Evolutionary conservation across 176 grass and related monocot species (phyloP), one percentile per base, ranked within the genome.

Genomic region (Oryza punctata): DNA sequence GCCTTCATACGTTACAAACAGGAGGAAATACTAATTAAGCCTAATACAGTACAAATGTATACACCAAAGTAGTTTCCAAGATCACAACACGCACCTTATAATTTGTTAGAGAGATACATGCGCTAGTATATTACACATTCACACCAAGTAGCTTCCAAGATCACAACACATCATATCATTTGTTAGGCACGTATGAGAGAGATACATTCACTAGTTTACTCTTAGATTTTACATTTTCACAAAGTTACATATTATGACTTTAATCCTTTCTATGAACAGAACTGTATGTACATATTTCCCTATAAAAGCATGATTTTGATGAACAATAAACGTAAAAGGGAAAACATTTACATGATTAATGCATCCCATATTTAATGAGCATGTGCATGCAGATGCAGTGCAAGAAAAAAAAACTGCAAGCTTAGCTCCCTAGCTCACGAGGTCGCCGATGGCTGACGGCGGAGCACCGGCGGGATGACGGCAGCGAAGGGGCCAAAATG

Each of bases 371-470:
- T 61, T 61, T 57, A 57, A 57, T 61, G 24, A 61, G 57, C 5
- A 24, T 24, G 57, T 24, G 57, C 21, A 61, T 24, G 57, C 57
- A 61, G 57, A 61, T 24, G 57, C 57, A 61, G 57, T 23, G 57
- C 21, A 35, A 35, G 37, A 38, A 37, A 38, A 57, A 57, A n/a
- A 57, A 2, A 24, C 18, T 44, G 18, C 49, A 70, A 21, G 14
- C 47, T 60, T 12, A 68, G 65, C 64, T 35, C 18, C 76, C 16
- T 69, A 49, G 15, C 12, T 90, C 69, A 83, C 1, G 68, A 83
- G 3, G 84, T 90, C 28, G 84, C 75, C 0, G 89, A 87, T 0
- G 89, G 80, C 49, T 69, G 88, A 38, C 47, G 63, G 75, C 28
- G 75, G 66, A 78, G 88, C 75, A 83, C 69, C 19, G 79, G 38